A percentile compares a stretch with the other conserved stretches of the same genome.
phyloP scores from a whole-genome alignment of 2,329 filamentous ascomycete species.

The Pseudocercospora cruenta region DNA sequence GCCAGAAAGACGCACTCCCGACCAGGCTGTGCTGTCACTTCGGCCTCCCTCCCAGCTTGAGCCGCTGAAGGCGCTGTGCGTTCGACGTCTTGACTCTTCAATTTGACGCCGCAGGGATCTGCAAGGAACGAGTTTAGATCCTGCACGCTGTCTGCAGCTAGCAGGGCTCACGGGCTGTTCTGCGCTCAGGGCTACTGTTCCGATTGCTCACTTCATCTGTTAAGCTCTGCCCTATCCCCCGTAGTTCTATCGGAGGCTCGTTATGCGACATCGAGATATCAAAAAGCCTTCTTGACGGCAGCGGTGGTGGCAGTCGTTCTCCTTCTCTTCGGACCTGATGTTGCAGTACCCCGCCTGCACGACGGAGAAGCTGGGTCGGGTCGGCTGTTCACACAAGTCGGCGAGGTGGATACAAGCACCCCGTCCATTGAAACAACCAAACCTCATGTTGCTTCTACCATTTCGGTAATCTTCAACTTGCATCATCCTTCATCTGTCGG shows the following conservation, averaged over 20 bases:
- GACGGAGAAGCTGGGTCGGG: neutral
- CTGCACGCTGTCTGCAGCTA: constrained; percentile 2
- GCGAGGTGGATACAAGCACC: too few relatives aligned
- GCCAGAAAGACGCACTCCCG: neutral
- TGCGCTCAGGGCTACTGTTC: neutral
- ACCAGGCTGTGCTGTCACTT: constrained; percentile 1
- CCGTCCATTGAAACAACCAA: too few relatives aligned
- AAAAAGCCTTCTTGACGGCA: neutral
- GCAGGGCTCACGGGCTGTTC: neutral
- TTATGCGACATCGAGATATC: neutral
- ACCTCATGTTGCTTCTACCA: neutral
- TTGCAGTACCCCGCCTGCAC: neutral
- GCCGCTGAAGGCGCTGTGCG: constrained; percentile 2
- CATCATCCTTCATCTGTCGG: neutral
- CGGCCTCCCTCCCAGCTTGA: neutral
- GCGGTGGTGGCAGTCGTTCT: neutral
- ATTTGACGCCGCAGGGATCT: constrained; percentile 9
- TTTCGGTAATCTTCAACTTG: neutral
- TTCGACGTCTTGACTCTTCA: neutral
- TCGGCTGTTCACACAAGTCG: neutral
- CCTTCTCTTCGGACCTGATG: neutral
- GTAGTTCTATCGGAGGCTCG: neutral
- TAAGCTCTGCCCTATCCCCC: neutral
- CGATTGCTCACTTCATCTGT: neutral
- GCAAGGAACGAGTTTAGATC: neutral